Evolutionary conservation across 2,329 filamentous ascomycete genomes (phyloP).

Genomic region (Paecilomyces sp.): DNA sequence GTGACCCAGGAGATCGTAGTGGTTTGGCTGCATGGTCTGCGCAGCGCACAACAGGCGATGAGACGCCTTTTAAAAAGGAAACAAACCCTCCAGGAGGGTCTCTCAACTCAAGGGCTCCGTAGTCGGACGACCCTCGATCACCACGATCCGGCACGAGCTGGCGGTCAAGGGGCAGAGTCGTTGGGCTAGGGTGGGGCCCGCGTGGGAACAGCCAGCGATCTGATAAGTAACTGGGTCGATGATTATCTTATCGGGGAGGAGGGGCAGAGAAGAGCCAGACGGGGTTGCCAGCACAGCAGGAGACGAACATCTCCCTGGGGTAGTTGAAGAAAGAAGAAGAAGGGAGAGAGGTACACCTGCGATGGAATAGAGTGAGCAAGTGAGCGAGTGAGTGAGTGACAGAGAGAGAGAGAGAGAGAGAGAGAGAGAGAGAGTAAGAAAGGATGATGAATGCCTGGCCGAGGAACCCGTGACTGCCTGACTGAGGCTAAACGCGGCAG

Average conservation of each 20-base stretch:
- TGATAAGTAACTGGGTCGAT: neutral
- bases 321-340: constrained; percentile 3
- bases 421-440: constrained; percentile 30
- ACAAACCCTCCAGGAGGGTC: too few relatives aligned
- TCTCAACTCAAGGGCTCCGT: neutral
- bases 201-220: neutral
- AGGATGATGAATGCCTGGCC: constrained; percentile 12
- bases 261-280: neutral
- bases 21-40: constrained; percentile 31
- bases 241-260: neutral
- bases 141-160: neutral
- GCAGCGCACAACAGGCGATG: neutral
- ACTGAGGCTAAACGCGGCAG: constrained; percentile 6
- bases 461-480: neutral
- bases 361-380: too few relatives aligned
- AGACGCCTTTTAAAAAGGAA: neutral
- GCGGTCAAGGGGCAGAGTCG: neutral
- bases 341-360: neutral
- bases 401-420: constrained; percentile 2
- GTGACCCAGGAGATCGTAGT: constrained; percentile 31
- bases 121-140: neutral
- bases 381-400: too few relatives aligned
- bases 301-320: neutral
- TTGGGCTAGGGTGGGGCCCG: neutral
- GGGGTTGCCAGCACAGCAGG: neutral